Evolutionary conservation across 1,284 basidiomycete species (phyloP).

Genomic region (Spongiforma sp.): DNA sequence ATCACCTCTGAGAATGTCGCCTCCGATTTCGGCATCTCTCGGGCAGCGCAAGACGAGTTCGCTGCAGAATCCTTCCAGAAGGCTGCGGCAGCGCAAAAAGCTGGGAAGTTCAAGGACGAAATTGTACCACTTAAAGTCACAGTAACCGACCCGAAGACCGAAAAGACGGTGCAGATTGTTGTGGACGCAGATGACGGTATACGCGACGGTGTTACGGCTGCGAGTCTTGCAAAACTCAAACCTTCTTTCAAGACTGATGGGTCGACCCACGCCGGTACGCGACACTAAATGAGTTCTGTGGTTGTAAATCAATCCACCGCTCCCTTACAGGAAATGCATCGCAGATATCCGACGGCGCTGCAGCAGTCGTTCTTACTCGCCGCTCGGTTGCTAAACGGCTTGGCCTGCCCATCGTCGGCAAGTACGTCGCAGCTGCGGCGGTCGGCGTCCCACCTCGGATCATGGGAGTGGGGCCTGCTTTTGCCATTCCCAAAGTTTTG

Average conservation of each 20-base stretch:
- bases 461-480: slow-evolving; percentile 93
- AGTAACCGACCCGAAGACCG: slow-evolving; percentile 84
- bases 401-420: slow-evolving; percentile 91
- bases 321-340: slow-evolving; percentile 83
- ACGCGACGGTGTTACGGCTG: slow-evolving; percentile 88
- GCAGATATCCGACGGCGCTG: slow-evolving; percentile 97
- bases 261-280: slow-evolving; percentile 84
- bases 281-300: slow-evolving; percentile 8
- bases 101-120: slow-evolving; percentile 91
- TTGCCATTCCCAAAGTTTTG: slow-evolving; percentile 86
- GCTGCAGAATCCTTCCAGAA: slow-evolving; percentile 88
- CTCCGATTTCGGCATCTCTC: slow-evolving; percentile 74
- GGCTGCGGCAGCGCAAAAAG: slow-evolving; percentile 87
- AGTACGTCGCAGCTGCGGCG: slow-evolving; percentile 81
- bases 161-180: slow-evolving; percentile 78
- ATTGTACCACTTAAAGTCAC: slow-evolving; percentile 87
- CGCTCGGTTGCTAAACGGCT: slow-evolving; percentile 89
- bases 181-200: slow-evolving; percentile 94
- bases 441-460: slow-evolving; percentile 89
- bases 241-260: slow-evolving; percentile 92
- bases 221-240: slow-evolving; percentile 90
- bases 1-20: slow-evolving; percentile 98
- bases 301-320: slow-evolving; percentile 4
- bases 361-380: slow-evolving; percentile 90
- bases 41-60: slow-evolving; percentile 83